Base-by-base conservation (phyloP, 2,329 filamentous ascomycete species). In the Reticulascus tulasneorum region DNA sequence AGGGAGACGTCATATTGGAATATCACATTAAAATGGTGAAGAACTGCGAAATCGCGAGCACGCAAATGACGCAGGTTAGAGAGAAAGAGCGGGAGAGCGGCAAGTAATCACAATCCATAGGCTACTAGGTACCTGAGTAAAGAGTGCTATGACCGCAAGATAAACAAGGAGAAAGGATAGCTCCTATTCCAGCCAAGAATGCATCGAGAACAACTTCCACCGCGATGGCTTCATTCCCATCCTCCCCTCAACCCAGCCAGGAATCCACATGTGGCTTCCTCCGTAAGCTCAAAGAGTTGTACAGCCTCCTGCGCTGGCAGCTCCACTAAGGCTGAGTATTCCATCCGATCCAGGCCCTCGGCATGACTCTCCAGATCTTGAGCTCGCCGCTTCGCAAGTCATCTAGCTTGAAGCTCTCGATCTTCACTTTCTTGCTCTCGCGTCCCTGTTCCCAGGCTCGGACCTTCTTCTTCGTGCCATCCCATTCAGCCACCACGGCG, bases 401-500 rank as follows among this genome's bases (percentile, higher is more conserved):
- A 28, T 90, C 89, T 43, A 98, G 74, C 66, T 90, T 86, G 66
- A 91, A 97, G 64, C 89, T 94, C 70, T 97, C 91, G 43, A 87
- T 69, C 68, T 94, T 93, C 36, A 94, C 83, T 70, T 96, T 97
- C 62, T 85, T 91, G 59, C 81, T 90, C 67, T 97, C 91, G 11
- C 91, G 72, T 0, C 91, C 91, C 58, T 98, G 93, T 61, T 97
- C 93, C 86, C 88, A 97, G 2, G 84, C 90, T 19, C 90, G 71
- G 18, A 98, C 84, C 73, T 97, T 96, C 75, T 95, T 95, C 77
- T 96, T 95, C 25, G 88, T 94, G 4, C 93, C 93, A 59, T 98
- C 93, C 93, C 93, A 98, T 59, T 98, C 93, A 9, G 88, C 78
- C 5, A 98, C 91, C 3, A 98, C 69, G 3, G 78, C 93, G 0